phyloP scores from a whole-genome alignment of 768 basidiomycete species.

The Hypsizygus marmoreus region DNA sequence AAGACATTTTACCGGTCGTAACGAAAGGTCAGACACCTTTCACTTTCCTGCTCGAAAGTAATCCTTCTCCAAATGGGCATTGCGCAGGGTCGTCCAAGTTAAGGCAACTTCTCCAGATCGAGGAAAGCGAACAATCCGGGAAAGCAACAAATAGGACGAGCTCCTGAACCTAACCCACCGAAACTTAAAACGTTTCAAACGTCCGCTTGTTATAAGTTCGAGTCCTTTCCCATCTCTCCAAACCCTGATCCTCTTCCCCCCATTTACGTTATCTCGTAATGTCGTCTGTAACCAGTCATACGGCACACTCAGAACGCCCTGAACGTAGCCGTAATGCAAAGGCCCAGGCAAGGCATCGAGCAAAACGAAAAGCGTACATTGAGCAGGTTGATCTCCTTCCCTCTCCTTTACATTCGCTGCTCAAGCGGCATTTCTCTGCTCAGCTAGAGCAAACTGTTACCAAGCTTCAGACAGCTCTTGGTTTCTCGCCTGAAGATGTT shows the following conservation, averaged over 20 bases:
- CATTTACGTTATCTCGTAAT: slow-evolving; percentile 58
- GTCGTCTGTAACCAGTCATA: slow-evolving; percentile 60
- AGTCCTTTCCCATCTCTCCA: slow-evolving; percentile 38
- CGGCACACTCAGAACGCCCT: slow-evolving; percentile 64
- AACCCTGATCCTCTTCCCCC: slow-evolving; percentile 54
- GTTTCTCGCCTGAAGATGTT: slow-evolving; percentile 75
- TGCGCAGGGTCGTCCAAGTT: slow-evolving; percentile 40
- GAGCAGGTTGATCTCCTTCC: slow-evolving; percentile 61
- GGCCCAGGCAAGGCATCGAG: slow-evolving; percentile 88
- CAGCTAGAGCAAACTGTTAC: slow-evolving; percentile 87
- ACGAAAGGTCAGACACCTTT: no score
- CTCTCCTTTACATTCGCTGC: background rate
- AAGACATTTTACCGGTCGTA: no score
- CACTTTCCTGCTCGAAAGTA: no score
- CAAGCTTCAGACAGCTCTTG: slow-evolving; percentile 76
- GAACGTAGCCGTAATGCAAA: slow-evolving; percentile 86
- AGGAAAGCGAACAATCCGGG: slow-evolving; percentile 54
- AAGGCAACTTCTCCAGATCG: slow-evolving; percentile 42
- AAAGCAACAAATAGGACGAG: slow-evolving; percentile 39
- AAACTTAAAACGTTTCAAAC: slow-evolving; percentile 37
- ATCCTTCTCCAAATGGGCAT: slow-evolving; percentile 23
- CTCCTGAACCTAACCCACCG: slow-evolving; percentile 30
- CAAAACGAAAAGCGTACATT: slow-evolving; percentile 92
- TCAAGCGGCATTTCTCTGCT: slow-evolving; percentile 3
- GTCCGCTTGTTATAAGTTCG: slow-evolving; percentile 43